A percentile compares a stretch with the other conserved stretches of the same genome.
Conservation (phyloP, 257 asterid species). For the Coffea canephora region DNA sequence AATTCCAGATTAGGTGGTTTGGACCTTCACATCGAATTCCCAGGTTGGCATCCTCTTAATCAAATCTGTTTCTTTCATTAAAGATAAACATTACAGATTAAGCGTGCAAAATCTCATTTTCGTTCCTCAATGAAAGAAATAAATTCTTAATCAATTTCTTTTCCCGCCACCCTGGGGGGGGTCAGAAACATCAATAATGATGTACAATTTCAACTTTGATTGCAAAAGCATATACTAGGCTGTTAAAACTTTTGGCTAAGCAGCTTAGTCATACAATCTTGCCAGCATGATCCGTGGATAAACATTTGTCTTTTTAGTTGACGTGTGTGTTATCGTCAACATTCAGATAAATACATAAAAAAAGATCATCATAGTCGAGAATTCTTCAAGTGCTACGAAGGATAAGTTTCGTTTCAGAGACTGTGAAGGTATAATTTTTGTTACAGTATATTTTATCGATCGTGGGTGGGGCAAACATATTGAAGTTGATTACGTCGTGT, state of each 20-base stretch:
- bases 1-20: background rate
- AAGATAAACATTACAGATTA: background rate
- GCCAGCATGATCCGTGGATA: background rate
- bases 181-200: background rate
- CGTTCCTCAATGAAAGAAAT: background rate
- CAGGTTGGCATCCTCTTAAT: constrained; percentile 6
- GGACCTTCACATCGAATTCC: constrained; percentile 12
- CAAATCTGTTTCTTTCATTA: background rate
- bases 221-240: background rate
- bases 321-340: background rate
- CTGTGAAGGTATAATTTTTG: background rate
- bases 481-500: background rate
- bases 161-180: background rate
- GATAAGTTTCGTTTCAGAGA: background rate
- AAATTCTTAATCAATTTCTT: background rate
- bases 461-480: background rate
- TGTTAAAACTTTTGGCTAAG: background rate
- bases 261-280: background rate
- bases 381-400: background rate
- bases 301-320: background rate
- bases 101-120: constrained; percentile 11
- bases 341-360: background rate
- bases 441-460: background rate
- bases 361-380: background rate
- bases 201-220: background rate